A percentile compares a stretch with the other conserved stretches of the same genome.
These are phyloP conservation scores for Gelatoporia subvermispora DNA, from an alignment of 768 basidiomycete genomes.

Conservation along the genomic window DNA sequence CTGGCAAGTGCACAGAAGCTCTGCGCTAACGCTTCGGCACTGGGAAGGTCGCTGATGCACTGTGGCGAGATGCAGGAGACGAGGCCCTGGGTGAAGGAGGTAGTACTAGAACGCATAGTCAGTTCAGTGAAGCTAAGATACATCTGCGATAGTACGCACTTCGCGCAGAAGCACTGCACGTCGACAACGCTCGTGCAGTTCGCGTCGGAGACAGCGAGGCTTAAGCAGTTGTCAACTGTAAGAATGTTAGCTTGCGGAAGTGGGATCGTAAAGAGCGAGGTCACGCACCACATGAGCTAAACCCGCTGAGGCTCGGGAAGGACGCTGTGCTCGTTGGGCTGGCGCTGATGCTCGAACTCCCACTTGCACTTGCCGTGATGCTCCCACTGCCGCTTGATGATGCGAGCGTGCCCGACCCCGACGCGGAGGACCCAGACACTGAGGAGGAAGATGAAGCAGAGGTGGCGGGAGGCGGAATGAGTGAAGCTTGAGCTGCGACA, in stretches of 20 bases:
- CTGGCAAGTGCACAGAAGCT: conserved; percentile 42
- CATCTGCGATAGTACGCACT: conserved; percentile 11
- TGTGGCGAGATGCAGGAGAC: conserved; percentile 31
- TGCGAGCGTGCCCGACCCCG: too few relatives aligned
- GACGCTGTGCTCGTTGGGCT: conserved; percentile 13
- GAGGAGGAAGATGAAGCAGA: too few relatives aligned
- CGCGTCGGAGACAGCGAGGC: conserved; percentile 29
- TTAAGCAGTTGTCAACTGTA: conserved; percentile 43
- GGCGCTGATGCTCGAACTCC: conserved; percentile 1
- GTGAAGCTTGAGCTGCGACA: too few relatives aligned
- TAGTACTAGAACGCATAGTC: conserved; percentile 3
- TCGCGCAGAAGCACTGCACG: conserved; percentile 47
- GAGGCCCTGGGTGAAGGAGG: conserved; percentile 32
- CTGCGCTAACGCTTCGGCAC: conserved; percentile 41
- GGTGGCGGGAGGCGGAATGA: too few relatives aligned
- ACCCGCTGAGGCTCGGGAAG: conserved; percentile 15
- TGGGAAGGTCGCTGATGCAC: conserved; percentile 33
- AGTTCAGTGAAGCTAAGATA: neutral
- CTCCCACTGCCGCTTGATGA: neutral
- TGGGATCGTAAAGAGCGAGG: too few relatives aligned
- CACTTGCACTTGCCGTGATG: neutral
- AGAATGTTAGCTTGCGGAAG: too few relatives aligned
- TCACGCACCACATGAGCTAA: conserved; percentile 17
- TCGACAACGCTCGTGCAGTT: conserved; percentile 42
- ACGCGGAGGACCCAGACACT: too few relatives aligned